Conservation (phyloP, 192 early-diverging fungal genomes). For the Chytriomyces sp. region DNA sequence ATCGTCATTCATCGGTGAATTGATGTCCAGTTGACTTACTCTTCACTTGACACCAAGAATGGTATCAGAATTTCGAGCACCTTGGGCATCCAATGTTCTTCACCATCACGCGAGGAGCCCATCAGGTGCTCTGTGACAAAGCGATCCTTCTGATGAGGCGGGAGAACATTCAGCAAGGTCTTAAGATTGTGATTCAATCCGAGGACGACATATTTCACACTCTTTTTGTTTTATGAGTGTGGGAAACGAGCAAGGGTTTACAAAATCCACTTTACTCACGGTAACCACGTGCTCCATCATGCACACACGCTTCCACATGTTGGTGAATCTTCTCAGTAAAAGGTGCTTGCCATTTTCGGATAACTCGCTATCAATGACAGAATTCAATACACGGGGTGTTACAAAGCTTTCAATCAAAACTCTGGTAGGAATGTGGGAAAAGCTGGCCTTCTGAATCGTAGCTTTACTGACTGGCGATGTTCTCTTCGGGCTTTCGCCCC, state of each 20-base stretch:
- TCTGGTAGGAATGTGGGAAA: constrained; percentile 2
- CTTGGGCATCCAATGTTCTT: constrained; percentile 25
- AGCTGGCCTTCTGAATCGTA: no score
- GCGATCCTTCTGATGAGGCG: neutral
- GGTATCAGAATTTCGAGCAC: constrained; percentile 24
- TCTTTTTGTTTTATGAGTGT: neutral
- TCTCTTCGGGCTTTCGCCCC: neutral
- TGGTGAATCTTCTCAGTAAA: neutral
- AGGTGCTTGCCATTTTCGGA: neutral
- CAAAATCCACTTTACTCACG: neutral
- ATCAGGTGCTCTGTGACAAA: constrained; percentile 21
- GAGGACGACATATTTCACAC: neutral
- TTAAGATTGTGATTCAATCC: neutral
- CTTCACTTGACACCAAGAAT: constrained; percentile 19
- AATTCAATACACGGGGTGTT: constrained; percentile 11
- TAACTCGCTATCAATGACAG: neutral
- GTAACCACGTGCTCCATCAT: neutral
- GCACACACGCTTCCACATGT: constrained; percentile 28
- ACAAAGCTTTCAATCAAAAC: constrained; percentile 12
- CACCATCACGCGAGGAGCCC: neutral
- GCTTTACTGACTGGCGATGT: no score
- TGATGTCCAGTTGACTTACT: neutral
- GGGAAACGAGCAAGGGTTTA: neutral
- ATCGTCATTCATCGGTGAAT: neutral
- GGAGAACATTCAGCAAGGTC: constrained; percentile 1